Evolutionary conservation across 768 basidiomycete species (phyloP), one percentile per base, ranked within the genome.

Genomic region (Lactarius sp.): DNA sequence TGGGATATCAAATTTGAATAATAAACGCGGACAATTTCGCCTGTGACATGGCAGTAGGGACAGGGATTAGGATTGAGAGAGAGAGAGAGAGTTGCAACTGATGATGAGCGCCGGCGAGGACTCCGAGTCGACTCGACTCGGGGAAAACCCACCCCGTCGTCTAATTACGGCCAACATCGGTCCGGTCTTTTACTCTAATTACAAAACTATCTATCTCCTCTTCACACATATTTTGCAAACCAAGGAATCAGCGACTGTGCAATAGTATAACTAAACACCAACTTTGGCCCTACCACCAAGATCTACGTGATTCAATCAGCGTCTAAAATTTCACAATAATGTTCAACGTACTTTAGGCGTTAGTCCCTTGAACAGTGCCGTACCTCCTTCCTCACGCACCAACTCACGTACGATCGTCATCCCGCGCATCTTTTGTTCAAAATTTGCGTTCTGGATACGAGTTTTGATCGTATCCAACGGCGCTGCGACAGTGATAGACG

Each of bases 391-490:
- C 62, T 92, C 85, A 74, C 85, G 86, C 69, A 98, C 73, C 63
- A 98, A 81, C 33, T 97, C 95, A 72, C 82, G 85, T 62, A 98
- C 77, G 52, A 98, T 90, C 0, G 85, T 86, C 66, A 88, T 65
- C 4, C 96, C 96, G 53, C 81, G 79, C 13, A 90, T 88, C 71
- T 91, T 92, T 57, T 79, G 81, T 75, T 94, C 92, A 72, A 98
- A 99, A 79, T 97, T 96, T 62, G 95, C 96, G 75, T 98, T 97
- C 74, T 99, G 96, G 65, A 99, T 97, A 33, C 95, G 91, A 20
- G 95, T 94, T 80, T 99, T 99, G 78, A 99, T 85, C 42, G 87
- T 88, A 70, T 98, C 96, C 12, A 99, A 86, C 0, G 96, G 96
- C 3, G 96, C 95, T 16, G 96, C 95, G 69, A 98, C 86, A 9